phyloP scores from a whole-genome alignment of 2,329 filamentous ascomycete genomes.

The Fusarium sp. region DNA sequence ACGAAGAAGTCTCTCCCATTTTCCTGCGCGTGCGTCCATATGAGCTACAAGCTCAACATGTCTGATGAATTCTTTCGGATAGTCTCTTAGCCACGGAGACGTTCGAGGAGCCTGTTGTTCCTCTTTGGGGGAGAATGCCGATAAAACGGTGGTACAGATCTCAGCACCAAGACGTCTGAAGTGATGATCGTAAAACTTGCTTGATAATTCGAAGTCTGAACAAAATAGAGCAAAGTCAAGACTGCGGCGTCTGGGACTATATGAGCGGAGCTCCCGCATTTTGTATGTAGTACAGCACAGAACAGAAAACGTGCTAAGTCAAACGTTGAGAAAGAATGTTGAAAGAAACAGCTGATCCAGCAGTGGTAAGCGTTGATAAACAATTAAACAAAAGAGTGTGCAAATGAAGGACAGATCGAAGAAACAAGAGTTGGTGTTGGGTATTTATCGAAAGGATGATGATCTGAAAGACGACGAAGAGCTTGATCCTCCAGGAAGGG shows the following conservation, averaged over 20 bases:
- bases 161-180: slow-evolving; percentile 41
- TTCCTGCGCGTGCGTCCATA: slow-evolving; percentile 39
- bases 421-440: slow-evolving; percentile 2
- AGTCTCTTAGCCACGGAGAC: slow-evolving; percentile 43
- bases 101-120: background rate
- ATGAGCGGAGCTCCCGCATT: slow-evolving; percentile 34
- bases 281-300: slow-evolving; percentile 1
- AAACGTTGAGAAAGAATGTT: background rate
- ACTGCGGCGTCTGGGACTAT: slow-evolving; percentile 27
- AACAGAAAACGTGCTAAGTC: background rate
- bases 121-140: slow-evolving; percentile 33
- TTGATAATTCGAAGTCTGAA: slow-evolving; percentile 33
- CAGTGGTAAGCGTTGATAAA: background rate
- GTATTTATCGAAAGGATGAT: slow-evolving; percentile 44
- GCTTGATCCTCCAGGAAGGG: slow-evolving; percentile 40
- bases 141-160: slow-evolving; percentile 37
- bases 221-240: slow-evolving; percentile 28
- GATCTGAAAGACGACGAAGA: slow-evolving; percentile 41
- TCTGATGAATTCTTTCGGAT: slow-evolving; percentile 40
- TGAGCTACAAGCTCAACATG: slow-evolving; percentile 46
- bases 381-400: slow-evolving; percentile 12
- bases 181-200: slow-evolving; percentile 39
- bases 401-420: slow-evolving; percentile 36
- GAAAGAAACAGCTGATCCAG: background rate
- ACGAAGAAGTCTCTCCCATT: slow-evolving; percentile 48